These are phyloP conservation scores for Lactarius psammicola DNA, from an alignment of 768 basidiomycete species.

Conservation along the genomic window DNA sequence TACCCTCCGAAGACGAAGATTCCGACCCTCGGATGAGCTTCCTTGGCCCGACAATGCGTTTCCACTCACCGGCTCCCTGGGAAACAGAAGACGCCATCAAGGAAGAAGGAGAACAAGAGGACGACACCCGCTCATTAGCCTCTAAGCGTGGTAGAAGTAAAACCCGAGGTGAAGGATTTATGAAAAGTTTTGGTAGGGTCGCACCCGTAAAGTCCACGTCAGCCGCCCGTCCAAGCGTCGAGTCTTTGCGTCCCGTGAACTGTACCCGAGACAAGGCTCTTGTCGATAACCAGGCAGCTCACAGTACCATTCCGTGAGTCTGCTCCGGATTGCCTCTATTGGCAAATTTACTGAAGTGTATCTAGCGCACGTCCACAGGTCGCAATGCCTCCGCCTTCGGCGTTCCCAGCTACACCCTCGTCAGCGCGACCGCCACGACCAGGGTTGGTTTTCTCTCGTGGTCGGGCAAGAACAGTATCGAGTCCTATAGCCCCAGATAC, in stretches of 20 bases:
- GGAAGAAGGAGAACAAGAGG: constrained; percentile 50
- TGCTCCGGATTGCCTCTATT: constrained; percentile 8
- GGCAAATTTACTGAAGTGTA: constrained; percentile 12
- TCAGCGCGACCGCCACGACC: constrained; percentile 39
- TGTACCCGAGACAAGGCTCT: constrained; percentile 50
- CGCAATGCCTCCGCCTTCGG: constrained; percentile 55
- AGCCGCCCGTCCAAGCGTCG: constrained; percentile 57
- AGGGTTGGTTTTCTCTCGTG: constrained; percentile 46
- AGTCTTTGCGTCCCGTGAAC: constrained; percentile 54
- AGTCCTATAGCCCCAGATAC: constrained; percentile 22
- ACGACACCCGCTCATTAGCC: constrained; percentile 36
- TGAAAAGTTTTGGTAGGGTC: constrained; percentile 43
- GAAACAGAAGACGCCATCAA: constrained; percentile 54
- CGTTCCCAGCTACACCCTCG: constrained; percentile 37
- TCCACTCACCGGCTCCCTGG: constrained; percentile 82
- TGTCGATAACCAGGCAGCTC: constrained; percentile 51
- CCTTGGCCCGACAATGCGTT: constrained; percentile 80
- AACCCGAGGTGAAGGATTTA: constrained; percentile 39
- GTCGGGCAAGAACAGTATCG: constrained; percentile 37
- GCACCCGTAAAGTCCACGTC: constrained; percentile 39
- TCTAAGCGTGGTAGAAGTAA: constrained; percentile 33
- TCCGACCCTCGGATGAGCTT: constrained; percentile 58
- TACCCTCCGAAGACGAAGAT: constrained; percentile 45
- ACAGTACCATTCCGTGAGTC: constrained; percentile 61
- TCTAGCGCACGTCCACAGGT: constrained; percentile 59